A percentile compares a stretch with the other conserved stretches of the same genome.
Evolutionary conservation across 306 rosid genomes (phyloP).

Genomic region (Prosopis cineraria): DNA sequence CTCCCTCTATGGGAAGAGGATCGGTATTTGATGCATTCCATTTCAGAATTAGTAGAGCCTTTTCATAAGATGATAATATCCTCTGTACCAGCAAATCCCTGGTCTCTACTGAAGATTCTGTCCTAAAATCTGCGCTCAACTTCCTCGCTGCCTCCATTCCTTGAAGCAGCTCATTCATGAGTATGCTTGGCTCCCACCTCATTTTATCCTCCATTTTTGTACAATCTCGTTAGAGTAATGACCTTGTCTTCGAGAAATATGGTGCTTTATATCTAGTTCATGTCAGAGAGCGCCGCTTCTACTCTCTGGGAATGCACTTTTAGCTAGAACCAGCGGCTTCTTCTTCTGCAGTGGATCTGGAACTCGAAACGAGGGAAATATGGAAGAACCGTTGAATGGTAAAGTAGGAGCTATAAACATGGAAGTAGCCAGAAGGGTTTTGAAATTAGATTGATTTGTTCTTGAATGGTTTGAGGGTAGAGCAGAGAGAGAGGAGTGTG

Average conservation of each 20-base stretch:
- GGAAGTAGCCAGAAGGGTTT: slow-evolving; percentile 35
- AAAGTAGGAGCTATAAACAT: slow-evolving; percentile 38
- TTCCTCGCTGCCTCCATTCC: slow-evolving; percentile 76
- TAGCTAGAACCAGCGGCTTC: slow-evolving; percentile 8
- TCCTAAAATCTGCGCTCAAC: slow-evolving; percentile 50
- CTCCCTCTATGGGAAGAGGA: slow-evolving; percentile 7
- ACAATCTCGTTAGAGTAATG: neutral
- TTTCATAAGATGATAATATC: slow-evolving; percentile 70
- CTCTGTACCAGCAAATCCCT: slow-evolving; percentile 55
- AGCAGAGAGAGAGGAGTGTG: slow-evolving; percentile 2
- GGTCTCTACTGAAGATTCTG: slow-evolving; percentile 43
- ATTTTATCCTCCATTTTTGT: slow-evolving; percentile 53
- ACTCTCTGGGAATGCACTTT: slow-evolving; percentile 1
- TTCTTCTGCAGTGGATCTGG: slow-evolving; percentile 12
- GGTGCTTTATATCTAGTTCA: neutral
- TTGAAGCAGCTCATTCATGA: slow-evolving; percentile 59
- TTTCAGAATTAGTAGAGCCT: slow-evolving; percentile 61
- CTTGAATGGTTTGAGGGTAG: neutral
- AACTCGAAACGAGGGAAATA: slow-evolving; percentile 28
- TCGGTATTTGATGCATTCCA: slow-evolving; percentile 45
- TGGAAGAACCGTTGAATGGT: slow-evolving; percentile 30
- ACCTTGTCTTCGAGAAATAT: neutral
- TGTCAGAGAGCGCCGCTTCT: slow-evolving; percentile 2
- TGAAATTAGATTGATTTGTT: neutral
- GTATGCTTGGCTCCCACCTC: slow-evolving; percentile 58